phyloP scores from a whole-genome alignment of 2,329 filamentous ascomycete genomes.

The Geosmithia putterillii region DNA sequence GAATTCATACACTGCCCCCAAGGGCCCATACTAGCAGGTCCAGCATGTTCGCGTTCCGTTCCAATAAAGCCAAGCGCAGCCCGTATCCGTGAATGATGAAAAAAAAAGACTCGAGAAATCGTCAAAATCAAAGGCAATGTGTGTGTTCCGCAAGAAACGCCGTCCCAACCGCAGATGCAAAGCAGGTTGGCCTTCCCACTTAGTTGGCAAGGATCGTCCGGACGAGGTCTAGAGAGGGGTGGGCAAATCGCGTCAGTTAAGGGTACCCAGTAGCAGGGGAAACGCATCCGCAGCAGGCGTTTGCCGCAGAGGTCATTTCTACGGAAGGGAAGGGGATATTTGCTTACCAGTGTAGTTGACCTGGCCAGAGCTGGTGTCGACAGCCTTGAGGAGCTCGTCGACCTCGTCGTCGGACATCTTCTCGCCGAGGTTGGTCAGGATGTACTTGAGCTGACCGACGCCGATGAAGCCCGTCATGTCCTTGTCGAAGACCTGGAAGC shows the following conservation, averaged over 20 bases:
- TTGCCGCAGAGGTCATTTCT: too few relatives aligned
- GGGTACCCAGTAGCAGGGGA: not conserved
- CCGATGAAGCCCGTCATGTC: conserved; percentile 97
- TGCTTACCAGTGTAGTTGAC: conserved; percentile 88
- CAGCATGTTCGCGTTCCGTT: not conserved
- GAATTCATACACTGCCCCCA: conserved; percentile 4
- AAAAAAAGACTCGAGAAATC: conserved; percentile 8
- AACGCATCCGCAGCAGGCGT: not conserved
- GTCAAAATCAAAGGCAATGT: not conserved
- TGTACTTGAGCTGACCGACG: conserved; percentile 94
- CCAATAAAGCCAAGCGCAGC: conserved; percentile 10
- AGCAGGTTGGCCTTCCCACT: conserved; percentile 8
- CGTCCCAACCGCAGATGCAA: conserved; percentile 19
- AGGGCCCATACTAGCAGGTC: not conserved
- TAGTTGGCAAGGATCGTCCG: conserved; percentile 80
- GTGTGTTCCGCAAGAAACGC: conserved; percentile 14
- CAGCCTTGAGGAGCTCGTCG: conserved; percentile 94
- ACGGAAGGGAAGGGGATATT: not conserved
- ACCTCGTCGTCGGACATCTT: conserved; percentile 99
- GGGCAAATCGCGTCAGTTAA: not conserved
- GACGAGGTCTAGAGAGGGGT: conserved; percentile 54
- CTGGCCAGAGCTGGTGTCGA: conserved; percentile 90
- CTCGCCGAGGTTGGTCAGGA: conserved; percentile 94
- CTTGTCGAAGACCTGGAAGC: conserved; percentile 99
- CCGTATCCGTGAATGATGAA: conserved; percentile 3